Evolutionary conservation across 1,284 basidiomycete genomes (phyloP).

Genomic region (Naganishia sp.): DNA sequence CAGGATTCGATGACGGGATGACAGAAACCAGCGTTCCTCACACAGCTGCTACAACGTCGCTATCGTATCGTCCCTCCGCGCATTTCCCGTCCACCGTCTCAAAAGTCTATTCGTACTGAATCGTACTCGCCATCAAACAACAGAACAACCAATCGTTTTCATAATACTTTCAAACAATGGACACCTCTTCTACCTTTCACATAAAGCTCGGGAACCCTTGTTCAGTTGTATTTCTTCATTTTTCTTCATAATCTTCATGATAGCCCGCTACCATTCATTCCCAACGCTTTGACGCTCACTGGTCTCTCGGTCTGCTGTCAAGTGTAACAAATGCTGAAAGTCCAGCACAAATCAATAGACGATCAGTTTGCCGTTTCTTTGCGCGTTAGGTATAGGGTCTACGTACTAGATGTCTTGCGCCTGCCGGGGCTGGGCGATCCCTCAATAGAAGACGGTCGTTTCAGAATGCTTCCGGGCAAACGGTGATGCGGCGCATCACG

Average conservation of each 20-base stretch:
- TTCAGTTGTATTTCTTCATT: too few relatives aligned
- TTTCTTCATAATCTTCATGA: too few relatives aligned
- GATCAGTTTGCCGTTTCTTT: neutral
- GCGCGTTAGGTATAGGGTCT: neutral
- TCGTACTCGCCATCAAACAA: too few relatives aligned
- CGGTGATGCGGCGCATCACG: constrained; percentile 19
- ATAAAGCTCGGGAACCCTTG: too few relatives aligned
- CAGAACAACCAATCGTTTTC: neutral
- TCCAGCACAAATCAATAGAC: neutral
- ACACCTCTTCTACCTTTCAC: too few relatives aligned
- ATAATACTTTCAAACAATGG: too few relatives aligned
- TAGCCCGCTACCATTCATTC: too few relatives aligned
- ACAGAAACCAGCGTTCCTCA: too few relatives aligned
- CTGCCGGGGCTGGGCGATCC: constrained; percentile 6
- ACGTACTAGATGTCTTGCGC: constrained; percentile 30
- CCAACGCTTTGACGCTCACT: neutral
- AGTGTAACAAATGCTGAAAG: constrained; percentile 28
- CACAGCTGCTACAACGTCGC: too few relatives aligned
- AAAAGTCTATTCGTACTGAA: too few relatives aligned
- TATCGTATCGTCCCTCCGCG: too few relatives aligned
- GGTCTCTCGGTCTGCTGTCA: constrained; percentile 9
- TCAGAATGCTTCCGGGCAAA: constrained; percentile 22
- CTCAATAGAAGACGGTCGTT: constrained; percentile 10
- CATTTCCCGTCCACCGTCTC: neutral
- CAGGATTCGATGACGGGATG: too few relatives aligned